phyloP scores from a whole-genome alignment of 257 asterid genomes.

The Capsicum rhomboideum region DNA sequence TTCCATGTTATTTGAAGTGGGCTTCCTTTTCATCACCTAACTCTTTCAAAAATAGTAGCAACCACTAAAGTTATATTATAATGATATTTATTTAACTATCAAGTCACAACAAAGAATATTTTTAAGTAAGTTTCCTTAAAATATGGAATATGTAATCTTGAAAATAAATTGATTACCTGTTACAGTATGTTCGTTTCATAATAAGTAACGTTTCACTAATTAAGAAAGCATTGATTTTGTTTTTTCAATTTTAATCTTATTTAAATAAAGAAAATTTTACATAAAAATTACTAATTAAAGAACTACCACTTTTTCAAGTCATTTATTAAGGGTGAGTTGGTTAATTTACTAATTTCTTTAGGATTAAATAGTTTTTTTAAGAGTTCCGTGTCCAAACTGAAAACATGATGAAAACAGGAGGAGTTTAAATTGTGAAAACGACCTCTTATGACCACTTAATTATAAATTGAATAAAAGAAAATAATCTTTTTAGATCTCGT shows the following conservation, averaged over 20 bases:
- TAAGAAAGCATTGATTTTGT: not conserved
- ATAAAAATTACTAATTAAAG: not conserved
- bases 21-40: constrained; percentile 67
- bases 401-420: not conserved
- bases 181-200: not conserved
- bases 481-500: no score
- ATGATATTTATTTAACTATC: not conserved
- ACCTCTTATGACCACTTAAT: no score
- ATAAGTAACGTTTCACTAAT: not conserved
- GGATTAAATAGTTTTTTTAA: no score
- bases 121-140: not conserved
- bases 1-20: constrained; percentile 19
- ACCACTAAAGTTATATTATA: not conserved
- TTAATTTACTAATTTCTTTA: no score
- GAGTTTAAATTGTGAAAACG: not conserved
- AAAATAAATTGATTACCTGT: not conserved
- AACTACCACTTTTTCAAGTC: no score
- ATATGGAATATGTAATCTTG: not conserved
- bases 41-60: constrained; percentile 9
- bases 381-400: not conserved
- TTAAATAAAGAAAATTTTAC: not conserved
- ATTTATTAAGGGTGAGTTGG: no score
- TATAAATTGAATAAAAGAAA: no score
- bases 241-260: not conserved
- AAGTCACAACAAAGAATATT: not conserved